These are phyloP conservation scores for Malus sylvestris DNA, from an alignment of 306 rosid genomes.

Conservation along the genomic window DNA sequence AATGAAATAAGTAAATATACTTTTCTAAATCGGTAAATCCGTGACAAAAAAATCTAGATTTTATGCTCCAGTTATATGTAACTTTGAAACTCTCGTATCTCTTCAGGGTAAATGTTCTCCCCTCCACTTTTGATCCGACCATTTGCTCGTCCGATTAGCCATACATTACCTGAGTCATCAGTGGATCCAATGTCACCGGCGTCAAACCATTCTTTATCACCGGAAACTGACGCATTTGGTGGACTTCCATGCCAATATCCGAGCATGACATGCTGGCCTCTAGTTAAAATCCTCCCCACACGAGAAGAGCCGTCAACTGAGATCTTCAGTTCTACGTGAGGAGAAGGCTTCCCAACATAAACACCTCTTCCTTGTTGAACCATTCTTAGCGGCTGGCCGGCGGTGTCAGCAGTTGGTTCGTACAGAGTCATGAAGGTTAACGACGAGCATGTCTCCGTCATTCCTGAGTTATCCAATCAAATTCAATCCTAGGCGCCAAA, in stretches of 20 bases:
- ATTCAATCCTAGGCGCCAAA: not conserved
- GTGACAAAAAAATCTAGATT: not conserved
- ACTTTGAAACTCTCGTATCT: conserved; percentile 28
- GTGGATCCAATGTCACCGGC: conserved; percentile 82
- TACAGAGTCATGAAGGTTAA: conserved; percentile 59
- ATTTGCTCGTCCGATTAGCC: conserved; percentile 78
- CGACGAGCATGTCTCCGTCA: conserved; percentile 92
- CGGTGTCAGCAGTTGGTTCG: conserved; percentile 36
- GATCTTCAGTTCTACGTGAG: conserved; percentile 75
- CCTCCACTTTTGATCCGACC: conserved; percentile 90
- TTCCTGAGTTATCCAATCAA: conserved; percentile 33
- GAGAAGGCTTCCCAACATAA: conserved; percentile 93
- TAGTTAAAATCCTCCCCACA: conserved; percentile 69
- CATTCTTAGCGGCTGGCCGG: conserved; percentile 8
- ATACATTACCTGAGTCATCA: conserved; percentile 53
- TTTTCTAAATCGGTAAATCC: not conserved
- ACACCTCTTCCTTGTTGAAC: conserved; percentile 51
- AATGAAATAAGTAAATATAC: not conserved
- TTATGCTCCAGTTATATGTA: not conserved
- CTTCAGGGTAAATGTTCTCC: conserved; percentile 89
- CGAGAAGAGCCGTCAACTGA: conserved; percentile 31
- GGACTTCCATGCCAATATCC: conserved; percentile 60
- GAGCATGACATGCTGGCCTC: conserved; percentile 94
- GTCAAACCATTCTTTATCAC: conserved; percentile 63
- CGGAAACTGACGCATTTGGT: conserved; percentile 22